Conservation (phyloP, 2,329 filamentous ascomycete species). For the Helminthosporium solani region DNA sequence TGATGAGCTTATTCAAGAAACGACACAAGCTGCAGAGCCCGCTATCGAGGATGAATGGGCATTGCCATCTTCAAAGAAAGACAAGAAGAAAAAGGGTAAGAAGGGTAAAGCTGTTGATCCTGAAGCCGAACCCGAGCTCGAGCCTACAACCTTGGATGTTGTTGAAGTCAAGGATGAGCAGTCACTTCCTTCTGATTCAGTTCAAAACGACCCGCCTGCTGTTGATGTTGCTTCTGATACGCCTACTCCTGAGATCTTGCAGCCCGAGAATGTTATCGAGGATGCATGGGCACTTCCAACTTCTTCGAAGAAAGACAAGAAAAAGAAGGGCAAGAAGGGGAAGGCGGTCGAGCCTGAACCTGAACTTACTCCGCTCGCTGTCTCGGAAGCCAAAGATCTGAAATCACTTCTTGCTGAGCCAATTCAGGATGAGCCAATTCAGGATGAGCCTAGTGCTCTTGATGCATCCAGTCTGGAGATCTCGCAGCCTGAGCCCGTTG, state of each 20-base stretch:
- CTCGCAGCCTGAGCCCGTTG: conserved; percentile 1
- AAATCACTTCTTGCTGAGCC: no score
- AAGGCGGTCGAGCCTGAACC: not conserved
- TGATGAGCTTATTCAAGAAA: no score
- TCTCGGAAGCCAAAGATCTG: no score
- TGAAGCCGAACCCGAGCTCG: conserved; percentile 6
- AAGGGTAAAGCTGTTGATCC: conserved; percentile 16
- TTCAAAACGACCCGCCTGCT: not conserved
- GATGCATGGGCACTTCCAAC: no score
- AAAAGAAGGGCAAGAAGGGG: no score
- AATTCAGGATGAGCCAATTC: no score
- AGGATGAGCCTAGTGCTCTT: not conserved
- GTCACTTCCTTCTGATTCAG: not conserved
- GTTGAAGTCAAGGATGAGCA: no score
- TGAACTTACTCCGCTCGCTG: not conserved
- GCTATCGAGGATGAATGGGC: conserved; percentile 7
- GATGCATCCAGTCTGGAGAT: not conserved
- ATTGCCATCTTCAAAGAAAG: conserved; percentile 19
- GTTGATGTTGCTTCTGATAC: not conserved
- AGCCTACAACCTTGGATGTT: not conserved
- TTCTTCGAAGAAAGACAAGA: no score
- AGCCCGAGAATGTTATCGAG: conserved; percentile 2
- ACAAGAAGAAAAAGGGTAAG: conserved; percentile 30
- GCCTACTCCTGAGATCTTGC: not conserved
- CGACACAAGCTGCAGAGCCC: not conserved